Conservation (phyloP, 2,329 filamentous ascomycete species). For the Neopestalotiopsis sp. region DNA sequence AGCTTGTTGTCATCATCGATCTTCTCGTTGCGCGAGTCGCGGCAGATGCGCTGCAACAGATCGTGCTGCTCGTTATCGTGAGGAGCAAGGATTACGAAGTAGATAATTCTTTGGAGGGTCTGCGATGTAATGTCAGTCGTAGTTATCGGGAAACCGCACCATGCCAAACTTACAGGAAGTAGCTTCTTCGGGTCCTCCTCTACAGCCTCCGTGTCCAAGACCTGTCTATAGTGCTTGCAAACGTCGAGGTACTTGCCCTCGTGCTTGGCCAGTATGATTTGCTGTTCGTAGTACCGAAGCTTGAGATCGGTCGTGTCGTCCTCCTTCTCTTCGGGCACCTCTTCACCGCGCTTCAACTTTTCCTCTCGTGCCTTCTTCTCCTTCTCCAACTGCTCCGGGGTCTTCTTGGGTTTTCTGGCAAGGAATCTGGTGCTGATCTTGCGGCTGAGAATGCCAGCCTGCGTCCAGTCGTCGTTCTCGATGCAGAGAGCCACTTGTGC, state of each 20-base stretch:
- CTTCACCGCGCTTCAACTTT: slow-evolving; percentile 78
- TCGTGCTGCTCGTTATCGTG: slow-evolving; percentile 99
- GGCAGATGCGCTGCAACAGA: slow-evolving; percentile 89
- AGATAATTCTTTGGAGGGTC: slow-evolving; percentile 94
- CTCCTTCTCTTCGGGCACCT: slow-evolving; percentile 76
- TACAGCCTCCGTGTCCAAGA: slow-evolving; percentile 93
- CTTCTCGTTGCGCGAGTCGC: slow-evolving; percentile 80
- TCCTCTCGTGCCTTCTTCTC: slow-evolving; percentile 88
- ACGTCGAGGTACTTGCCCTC: slow-evolving; percentile 96
- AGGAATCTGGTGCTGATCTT: slow-evolving; percentile 98
- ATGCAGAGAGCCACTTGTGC: slow-evolving; percentile 95
- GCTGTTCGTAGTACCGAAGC: slow-evolving; percentile 94
- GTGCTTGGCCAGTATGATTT: slow-evolving; percentile 94
- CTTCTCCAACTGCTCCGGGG: slow-evolving; percentile 85
- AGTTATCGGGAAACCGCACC: background rate
- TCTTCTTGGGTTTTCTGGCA: slow-evolving; percentile 88
- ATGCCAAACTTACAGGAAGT: slow-evolving; percentile 68
- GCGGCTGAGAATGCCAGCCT: slow-evolving; percentile 88
- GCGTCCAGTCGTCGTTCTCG: slow-evolving; percentile 93
- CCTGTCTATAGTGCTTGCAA: slow-evolving; percentile 98
- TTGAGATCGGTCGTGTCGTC: slow-evolving; percentile 97
- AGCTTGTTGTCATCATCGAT: slow-evolving; percentile 83
- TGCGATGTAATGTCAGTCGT: slow-evolving; percentile 40
- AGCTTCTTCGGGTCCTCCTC: slow-evolving; percentile 88
- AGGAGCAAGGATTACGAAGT: slow-evolving; percentile 94